phyloP scores from a whole-genome alignment of 163 green algal species.

The Chloromonas sp. region DNA sequence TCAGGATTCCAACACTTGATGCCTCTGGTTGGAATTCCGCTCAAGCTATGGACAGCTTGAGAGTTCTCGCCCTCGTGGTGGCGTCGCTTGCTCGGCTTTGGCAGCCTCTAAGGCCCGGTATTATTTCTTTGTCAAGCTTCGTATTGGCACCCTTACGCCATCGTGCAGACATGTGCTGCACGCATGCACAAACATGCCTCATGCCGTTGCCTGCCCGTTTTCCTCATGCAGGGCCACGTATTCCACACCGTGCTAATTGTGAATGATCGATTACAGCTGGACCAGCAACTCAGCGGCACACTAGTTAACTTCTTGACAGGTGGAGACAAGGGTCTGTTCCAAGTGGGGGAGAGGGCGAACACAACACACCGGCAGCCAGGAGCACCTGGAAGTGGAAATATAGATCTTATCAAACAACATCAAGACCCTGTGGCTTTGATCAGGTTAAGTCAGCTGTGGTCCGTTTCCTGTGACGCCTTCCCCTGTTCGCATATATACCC shows the following conservation, averaged over 20 bases:
- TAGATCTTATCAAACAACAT: background rate
- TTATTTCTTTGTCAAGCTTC: no score
- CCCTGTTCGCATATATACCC: background rate
- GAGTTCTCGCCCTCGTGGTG: no score
- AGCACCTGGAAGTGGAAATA: background rate
- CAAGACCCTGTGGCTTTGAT: no score
- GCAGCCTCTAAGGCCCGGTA: no score
- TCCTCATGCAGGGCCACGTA: background rate
- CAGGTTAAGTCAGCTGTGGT: no score
- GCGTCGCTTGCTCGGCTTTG: no score
- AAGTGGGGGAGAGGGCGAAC: background rate
- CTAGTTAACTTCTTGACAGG: constrained; percentile 25
- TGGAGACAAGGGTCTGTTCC: constrained; percentile 1
- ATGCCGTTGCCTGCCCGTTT: background rate
- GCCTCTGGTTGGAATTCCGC: no score
- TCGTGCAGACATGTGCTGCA: constrained; percentile 6
- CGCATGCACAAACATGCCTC: background rate
- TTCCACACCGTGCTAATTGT: constrained; percentile 33
- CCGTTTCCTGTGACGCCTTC: no score
- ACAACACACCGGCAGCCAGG: background rate
- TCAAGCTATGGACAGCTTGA: no score
- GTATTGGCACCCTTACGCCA: no score
- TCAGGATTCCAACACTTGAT: no score
- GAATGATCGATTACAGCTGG: constrained; percentile 42
- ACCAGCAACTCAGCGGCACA: constrained; percentile 29